Evolutionary conservation across 306 rosid species (phyloP).

Genomic region (Rosa chinensis): DNA sequence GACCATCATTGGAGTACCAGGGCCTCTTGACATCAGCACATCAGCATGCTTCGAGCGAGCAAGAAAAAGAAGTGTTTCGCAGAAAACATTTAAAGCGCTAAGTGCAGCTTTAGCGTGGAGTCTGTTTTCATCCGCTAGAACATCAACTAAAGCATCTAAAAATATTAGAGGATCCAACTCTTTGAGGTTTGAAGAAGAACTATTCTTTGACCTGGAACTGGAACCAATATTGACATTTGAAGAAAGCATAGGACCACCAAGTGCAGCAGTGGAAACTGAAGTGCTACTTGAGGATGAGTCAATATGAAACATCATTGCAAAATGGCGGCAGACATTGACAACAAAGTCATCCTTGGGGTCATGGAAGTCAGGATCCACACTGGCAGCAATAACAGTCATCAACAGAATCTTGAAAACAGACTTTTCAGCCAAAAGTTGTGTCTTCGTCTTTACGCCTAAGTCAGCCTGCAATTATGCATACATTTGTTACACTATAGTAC

Average conservation of each 20-base stretch:
- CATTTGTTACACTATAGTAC: conserved; percentile 27
- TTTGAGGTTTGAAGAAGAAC: conserved; percentile 74
- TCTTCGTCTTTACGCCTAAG: conserved; percentile 97
- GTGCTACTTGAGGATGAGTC: conserved; percentile 57
- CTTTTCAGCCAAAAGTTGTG: conserved; percentile 98
- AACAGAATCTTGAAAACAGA: conserved; percentile 92
- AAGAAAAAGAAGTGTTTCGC: conserved; percentile 90
- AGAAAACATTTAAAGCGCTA: conserved; percentile 75
- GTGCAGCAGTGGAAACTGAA: conserved; percentile 44
- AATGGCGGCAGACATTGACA: conserved; percentile 87
- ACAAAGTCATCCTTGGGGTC: conserved; percentile 88
- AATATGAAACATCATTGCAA: conserved; percentile 85
- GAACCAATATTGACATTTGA: conserved; percentile 56
- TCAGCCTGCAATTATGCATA: conserved; percentile 69
- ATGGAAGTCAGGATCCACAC: conserved; percentile 79
- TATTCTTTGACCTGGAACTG: conserved; percentile 61
- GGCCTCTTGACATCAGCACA: conserved; percentile 84
- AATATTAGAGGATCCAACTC: conserved; percentile 94
- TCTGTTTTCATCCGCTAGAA: conserved; percentile 91
- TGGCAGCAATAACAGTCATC: conserved; percentile 86
- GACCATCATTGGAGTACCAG: conserved; percentile 96
- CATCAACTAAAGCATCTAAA: conserved; percentile 97
- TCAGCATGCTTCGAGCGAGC: conserved; percentile 96
- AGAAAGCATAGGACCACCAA: conserved; percentile 59
- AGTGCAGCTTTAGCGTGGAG: conserved; percentile 95